These are phyloP conservation scores for Oryza rufipogon DNA, from an alignment of 176 grass and related monocot genomes.

Conservation along the genomic window DNA sequence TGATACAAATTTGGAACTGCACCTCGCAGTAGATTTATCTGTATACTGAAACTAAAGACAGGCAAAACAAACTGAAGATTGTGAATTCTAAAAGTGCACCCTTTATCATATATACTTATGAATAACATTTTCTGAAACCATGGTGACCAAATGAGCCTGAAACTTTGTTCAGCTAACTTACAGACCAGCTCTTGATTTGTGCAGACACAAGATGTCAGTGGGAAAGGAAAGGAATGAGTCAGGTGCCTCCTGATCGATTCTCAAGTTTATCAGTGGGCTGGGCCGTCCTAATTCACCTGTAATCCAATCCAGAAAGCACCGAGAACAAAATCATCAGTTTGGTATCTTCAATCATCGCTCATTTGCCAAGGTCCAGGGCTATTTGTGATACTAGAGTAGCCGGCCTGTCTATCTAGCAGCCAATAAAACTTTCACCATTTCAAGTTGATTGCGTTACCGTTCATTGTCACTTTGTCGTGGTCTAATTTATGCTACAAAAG, in stretches of 20 bases:
- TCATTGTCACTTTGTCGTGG: background rate
- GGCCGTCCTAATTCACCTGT: slow-evolving; percentile 30
- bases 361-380: slow-evolving; percentile 20
- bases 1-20: background rate
- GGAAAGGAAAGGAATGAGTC: background rate
- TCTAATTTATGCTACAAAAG: background rate
- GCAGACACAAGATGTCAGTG: background rate
- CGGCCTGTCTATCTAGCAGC: background rate
- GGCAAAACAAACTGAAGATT: background rate
- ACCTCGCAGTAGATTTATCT: background rate
- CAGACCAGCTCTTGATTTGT: background rate
- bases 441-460: background rate
- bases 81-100: background rate
- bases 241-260: background rate
- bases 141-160: background rate
- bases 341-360: background rate
- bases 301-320: background rate
- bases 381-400: background rate
- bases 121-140: background rate
- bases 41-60: background rate
- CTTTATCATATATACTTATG: background rate
- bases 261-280: slow-evolving; percentile 33
- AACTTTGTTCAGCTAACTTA: background rate
- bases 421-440: slow-evolving; percentile 16
- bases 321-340: slow-evolving; percentile 3